These are phyloP conservation scores for Serendipita vermifera DNA, from an alignment of 768 basidiomycete species.

Conservation along the genomic window DNA sequence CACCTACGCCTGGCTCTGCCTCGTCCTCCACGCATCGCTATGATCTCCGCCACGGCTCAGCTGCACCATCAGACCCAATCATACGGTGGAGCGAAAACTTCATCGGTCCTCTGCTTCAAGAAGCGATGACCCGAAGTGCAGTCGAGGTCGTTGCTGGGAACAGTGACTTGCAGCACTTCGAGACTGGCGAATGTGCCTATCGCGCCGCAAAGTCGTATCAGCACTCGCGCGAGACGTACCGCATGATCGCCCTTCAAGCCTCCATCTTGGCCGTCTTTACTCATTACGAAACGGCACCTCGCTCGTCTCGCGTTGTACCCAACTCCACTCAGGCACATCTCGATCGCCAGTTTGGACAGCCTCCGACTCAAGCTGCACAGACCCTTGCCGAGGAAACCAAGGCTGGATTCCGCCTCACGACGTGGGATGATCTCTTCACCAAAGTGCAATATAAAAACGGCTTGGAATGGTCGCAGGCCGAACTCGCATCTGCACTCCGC, in stretches of 20 bases:
- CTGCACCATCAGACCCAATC: neutral
- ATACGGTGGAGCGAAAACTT: constrained; percentile 1
- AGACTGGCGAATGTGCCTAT: neutral
- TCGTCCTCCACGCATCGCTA: neutral
- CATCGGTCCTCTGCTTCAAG: neutral
- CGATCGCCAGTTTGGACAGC: neutral
- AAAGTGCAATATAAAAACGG: constrained; percentile 10
- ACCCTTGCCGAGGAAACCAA: neutral
- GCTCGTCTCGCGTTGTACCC: neutral
- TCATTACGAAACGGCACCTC: neutral
- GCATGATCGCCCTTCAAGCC: neutral
- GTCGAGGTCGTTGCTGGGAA: neutral
- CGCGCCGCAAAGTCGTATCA: neutral
- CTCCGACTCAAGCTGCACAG: neutral
- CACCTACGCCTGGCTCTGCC: neutral
- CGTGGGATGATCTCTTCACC: constrained; percentile 3
- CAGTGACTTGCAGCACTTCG: neutral
- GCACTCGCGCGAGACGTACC: neutral
- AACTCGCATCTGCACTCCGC: neutral
- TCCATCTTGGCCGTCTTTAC: neutral
- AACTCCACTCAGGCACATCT: neutral
- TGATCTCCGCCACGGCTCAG: neutral
- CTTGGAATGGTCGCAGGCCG: neutral
- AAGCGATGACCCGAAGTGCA: neutral
- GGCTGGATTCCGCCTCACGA: neutral